Evolutionary conservation across 371 early-diverging fungal genomes (phyloP), one percentile per base, ranked within the genome.

Genomic region (Syncephalis fuscata): DNA sequence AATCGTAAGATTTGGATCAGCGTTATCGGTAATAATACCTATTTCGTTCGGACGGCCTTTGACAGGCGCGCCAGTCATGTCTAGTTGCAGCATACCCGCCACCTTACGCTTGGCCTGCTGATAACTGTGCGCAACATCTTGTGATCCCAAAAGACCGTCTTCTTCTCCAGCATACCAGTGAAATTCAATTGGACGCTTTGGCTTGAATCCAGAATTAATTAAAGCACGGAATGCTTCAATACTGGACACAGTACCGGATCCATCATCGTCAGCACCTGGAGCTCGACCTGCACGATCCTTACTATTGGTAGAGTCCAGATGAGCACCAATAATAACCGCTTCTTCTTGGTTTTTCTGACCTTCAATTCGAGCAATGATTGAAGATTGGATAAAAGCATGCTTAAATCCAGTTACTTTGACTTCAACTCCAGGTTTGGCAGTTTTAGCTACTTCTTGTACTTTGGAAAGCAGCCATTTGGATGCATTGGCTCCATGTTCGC

Each of bases 11-110:
- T 73, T 65, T 1, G 57, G 50, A 58, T 88, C 80, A 7, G 80
- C 80, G 62, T 72, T 72, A 59, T 93, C 94, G 19, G 80, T 76
- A 21, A 81, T 68, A 39, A 93, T 61, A 36, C 83, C 92, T 54
- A 86, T 74, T 19, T 78, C 70, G 49, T 78, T 68, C 3, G 10
- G 38, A 24, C 56, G 57, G 46, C 67, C 73, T 54, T 73, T 64
- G 55, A 76, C 92, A n/a, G n/a, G n/a, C n/a, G n/a, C n/a, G 26
- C 92, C 94, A 19, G 90, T 87, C 81, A 77, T 76, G 53, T 82
- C 81, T 24, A 66, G 55, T 20, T 88, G 82, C 40, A 89, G 61
- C 76, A 86, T 80, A 27, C 77, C 92, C 46, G 71, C 60, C 2
- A 89, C 80, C 14, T 66, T 63, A 42, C 59, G 67, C 11, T 59